Conservation (phyloP, 805 yeast genomes). For the Blastobotrys attinorum region DNA sequence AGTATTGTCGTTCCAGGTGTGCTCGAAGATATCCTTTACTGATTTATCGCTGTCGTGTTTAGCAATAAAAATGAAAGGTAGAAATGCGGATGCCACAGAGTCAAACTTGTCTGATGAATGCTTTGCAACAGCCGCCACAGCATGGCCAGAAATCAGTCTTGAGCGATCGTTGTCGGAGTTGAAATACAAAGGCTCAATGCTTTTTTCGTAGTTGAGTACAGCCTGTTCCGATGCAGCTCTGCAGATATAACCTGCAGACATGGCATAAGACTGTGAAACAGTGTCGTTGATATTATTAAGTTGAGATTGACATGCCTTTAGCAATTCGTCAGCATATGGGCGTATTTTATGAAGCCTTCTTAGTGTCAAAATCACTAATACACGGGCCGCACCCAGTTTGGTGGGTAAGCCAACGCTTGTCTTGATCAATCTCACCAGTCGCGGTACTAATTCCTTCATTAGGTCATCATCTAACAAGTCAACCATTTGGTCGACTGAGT, state of each 20-base stretch:
- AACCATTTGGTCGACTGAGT: conserved; percentile 65
- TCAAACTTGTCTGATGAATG: conserved; percentile 64
- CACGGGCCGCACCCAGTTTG: conserved; percentile 73
- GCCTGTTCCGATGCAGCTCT: conserved; percentile 49
- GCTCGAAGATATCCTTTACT: conserved; percentile 43
- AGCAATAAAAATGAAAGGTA: conserved; percentile 77
- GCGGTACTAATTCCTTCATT: conserved; percentile 42
- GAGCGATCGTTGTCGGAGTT: conserved; percentile 39
- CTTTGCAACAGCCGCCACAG: conserved; percentile 57
- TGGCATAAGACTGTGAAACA: conserved; percentile 66
- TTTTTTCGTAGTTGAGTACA: conserved; percentile 45
- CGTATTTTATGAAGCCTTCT: conserved; percentile 41
- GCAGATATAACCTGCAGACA: conserved; percentile 71
- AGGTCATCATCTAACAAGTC: conserved; percentile 46
- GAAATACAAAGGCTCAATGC: conserved; percentile 51
- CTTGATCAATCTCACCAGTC: conserved; percentile 49
- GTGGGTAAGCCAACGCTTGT: conserved; percentile 85
- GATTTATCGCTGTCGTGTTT: conserved; percentile 51
- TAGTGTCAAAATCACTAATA: conserved; percentile 55
- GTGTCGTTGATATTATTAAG: conserved; percentile 65
- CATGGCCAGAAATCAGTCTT: conserved; percentile 48
- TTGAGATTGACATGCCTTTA: conserved; percentile 51
- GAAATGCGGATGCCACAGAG: conserved; percentile 49
- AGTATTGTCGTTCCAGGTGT: conserved; percentile 72
- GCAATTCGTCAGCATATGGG: conserved; percentile 54